Conservation (phyloP, 139 green algal species). For the Chlorella sp. region DNA sequence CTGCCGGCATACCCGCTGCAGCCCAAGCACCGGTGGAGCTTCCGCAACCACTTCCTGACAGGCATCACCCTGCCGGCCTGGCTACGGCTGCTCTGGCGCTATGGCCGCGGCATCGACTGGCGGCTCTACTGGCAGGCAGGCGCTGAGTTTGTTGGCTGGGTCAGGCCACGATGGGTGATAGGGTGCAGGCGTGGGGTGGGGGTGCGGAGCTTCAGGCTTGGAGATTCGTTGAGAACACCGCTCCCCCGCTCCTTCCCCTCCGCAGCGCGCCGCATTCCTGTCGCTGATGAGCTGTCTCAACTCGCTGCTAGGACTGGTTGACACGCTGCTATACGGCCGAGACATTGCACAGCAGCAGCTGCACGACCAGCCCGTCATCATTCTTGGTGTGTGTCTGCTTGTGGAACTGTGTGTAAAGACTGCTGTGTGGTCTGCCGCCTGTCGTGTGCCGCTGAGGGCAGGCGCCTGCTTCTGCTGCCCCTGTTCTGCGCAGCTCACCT, state of each 20-base stretch:
- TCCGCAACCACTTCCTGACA: constrained; percentile 33
- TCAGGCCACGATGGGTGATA: no score
- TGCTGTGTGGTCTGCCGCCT: not conserved
- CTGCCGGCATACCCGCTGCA: not conserved
- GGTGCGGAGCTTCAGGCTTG: no score
- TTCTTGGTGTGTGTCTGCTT: constrained; percentile 50
- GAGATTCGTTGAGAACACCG: no score
- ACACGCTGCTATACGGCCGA: constrained; percentile 51
- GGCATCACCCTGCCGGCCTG: constrained; percentile 54
- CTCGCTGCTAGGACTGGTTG: constrained; percentile 43
- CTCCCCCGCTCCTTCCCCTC: no score
- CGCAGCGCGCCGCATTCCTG: constrained; percentile 62
- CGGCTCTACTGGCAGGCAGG: constrained; percentile 36
- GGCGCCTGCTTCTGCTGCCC: no score
- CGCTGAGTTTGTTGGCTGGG: no score
- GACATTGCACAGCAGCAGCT: constrained; percentile 39
- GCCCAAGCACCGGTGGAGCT: constrained; percentile 7
- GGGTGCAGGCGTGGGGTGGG: no score
- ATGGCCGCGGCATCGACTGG: constrained; percentile 50
- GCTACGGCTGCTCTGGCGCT: constrained; percentile 41
- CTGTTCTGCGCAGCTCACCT: no score
- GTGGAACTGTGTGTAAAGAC: not conserved
- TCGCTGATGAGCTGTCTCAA: constrained; percentile 60
- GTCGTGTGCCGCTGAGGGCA: no score
- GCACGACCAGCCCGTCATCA: constrained; percentile 62